phyloP scores from a whole-genome alignment of 129 eudicot genomes.

The Artemisia tridentata region DNA sequence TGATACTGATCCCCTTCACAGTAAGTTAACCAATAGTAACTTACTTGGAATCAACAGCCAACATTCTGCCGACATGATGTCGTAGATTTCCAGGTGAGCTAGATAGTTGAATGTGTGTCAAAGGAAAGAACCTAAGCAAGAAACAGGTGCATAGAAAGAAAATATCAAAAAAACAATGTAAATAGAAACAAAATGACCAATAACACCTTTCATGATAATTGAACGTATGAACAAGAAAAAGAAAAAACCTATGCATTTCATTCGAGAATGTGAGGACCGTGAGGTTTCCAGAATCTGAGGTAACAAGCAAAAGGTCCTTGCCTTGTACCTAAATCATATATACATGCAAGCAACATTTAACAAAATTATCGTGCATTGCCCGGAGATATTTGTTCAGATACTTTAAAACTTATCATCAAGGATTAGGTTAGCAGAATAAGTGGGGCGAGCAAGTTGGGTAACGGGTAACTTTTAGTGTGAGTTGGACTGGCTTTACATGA shows the following conservation, averaged over 20 bases:
- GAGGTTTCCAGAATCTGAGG: constrained; percentile 93
- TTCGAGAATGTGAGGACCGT: constrained; percentile 78
- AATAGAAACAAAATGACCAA: constrained; percentile 2
- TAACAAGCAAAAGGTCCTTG: constrained; percentile 70
- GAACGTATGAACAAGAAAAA: neutral
- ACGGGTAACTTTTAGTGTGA: too few relatives aligned
- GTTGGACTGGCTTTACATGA: too few relatives aligned
- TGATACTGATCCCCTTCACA: neutral
- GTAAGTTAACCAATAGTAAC: constrained; percentile 28
- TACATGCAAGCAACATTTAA: constrained; percentile 11
- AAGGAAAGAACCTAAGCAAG: constrained; percentile 62
- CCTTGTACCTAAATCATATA: constrained; percentile 57
- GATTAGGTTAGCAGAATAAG: neutral
- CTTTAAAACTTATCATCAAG: neutral
- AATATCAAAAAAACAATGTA: constrained; percentile 18
- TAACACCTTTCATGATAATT: constrained; percentile 14
- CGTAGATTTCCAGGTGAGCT: constrained; percentile 73
- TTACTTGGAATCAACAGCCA: constrained; percentile 84
- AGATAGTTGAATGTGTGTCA: constrained; percentile 71
- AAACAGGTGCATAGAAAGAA: constrained; percentile 13
- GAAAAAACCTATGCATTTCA: constrained; percentile 85
- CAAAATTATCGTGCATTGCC: neutral
- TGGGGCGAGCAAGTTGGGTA: too few relatives aligned
- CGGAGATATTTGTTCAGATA: neutral
- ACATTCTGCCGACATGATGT: constrained; percentile 80